Evolutionary conservation across 2,329 filamentous ascomycete species (phyloP), one percentile per base, ranked within the genome.

Genomic region (Hypoxylon sp.): DNA sequence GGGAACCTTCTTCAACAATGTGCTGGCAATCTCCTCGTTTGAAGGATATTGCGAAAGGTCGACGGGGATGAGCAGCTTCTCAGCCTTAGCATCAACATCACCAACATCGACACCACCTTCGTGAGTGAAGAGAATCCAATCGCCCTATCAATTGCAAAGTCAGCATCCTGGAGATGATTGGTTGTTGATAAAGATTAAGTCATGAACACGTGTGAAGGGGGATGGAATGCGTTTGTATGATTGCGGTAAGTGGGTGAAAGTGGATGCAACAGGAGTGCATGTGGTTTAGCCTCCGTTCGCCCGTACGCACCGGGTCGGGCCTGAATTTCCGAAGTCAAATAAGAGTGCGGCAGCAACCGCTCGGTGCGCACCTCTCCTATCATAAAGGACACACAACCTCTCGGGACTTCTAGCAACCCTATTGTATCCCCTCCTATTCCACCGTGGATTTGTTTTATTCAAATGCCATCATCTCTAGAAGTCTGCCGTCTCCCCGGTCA

Each of bases 51-150:
- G 86, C 74, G 91, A 88, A 71, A 99, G 91, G 83, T 98, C 94
- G 78, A 99, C 96, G 76, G 96, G 95, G 77, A 99, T 94, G 80
- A 99, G 86, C 72, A 99, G 89, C 92, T 98, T 99, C 89, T 98
- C 93, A 72, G 96, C 96, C 88, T 99, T 99, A 73, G 91, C 94
- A 79, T 99, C 96, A 74, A 99, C 96, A 90, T 99, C 96, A 81
- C 96, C 96, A 77, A 99, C 96, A 84, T 99, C 96, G 75, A 99
- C 94, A 92, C 96, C 96, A 87, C 96, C 96, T 85, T 99, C 96
- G 85, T 99, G 94, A 78, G 95, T 98, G 88, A 99, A 99, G 79
- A 99, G 93, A 80, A 99, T 98, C 94, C 94, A 98, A 84, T 99
- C 96, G 80, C 96, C 96, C 96, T 98, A 59, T 56, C 13, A 62